Evolutionary conservation across 2,329 filamentous ascomycete species (phyloP).

Genomic region (Dothiorella sarmentorum): DNA sequence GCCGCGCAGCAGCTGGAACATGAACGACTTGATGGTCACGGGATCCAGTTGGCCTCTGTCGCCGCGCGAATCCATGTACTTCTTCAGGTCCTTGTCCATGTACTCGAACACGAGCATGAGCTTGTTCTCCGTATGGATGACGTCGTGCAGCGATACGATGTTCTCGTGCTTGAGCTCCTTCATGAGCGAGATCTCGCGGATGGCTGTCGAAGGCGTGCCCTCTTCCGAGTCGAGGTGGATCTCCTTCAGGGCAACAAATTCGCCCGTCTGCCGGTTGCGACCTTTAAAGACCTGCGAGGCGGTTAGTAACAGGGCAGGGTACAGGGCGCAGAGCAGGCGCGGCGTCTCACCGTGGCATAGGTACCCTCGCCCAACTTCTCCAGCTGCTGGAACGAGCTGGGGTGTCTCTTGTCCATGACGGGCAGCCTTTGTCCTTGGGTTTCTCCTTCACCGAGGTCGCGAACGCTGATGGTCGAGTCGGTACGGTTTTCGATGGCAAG

Average conservation of each 20-base stretch:
- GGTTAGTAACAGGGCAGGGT: constrained; percentile 23
- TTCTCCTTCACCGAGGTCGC: constrained; percentile 45
- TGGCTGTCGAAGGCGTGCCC: constrained; percentile 93
- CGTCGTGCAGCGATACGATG: constrained; percentile 94
- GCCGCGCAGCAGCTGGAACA: constrained; percentile 93
- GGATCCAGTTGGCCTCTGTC: constrained; percentile 87
- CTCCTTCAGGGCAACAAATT: constrained; percentile 95
- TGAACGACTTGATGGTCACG: constrained; percentile 94
- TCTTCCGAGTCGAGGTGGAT: constrained; percentile 99
- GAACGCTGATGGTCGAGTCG: constrained; percentile 51
- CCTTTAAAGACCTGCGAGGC: constrained; percentile 85
- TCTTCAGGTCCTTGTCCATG: constrained; percentile 98
- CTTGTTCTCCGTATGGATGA: constrained; percentile 99
- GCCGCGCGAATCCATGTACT: constrained; percentile 94
- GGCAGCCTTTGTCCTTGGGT: constrained; percentile 38
- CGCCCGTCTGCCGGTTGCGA: constrained; percentile 92
- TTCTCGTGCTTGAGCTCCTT: constrained; percentile 99
- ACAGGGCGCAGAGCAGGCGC: constrained; percentile 8
- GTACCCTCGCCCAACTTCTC: constrained; percentile 98
- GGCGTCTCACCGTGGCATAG: constrained; percentile 79
- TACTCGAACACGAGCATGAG: constrained; percentile 99
- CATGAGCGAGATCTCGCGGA: constrained; percentile 98
- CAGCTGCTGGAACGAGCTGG: constrained; percentile 97
- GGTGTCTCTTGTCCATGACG: constrained; percentile 87
- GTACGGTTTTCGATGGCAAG: constrained; percentile 46